Base-by-base conservation (phyloP, 306 rosid genomes). In the Lathyrus sativus region DNA sequence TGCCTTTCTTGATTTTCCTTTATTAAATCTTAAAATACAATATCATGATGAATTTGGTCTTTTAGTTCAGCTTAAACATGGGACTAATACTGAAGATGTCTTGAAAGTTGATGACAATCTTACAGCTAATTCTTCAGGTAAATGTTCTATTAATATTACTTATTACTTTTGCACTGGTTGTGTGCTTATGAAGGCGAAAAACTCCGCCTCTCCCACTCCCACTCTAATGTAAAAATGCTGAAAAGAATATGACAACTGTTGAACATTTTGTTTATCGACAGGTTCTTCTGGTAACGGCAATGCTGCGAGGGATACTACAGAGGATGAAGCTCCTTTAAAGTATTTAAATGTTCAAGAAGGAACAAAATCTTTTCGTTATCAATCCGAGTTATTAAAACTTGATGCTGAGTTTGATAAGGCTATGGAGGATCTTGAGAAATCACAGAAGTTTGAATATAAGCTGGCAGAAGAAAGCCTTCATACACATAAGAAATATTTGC, bases 21-120 rank as follows among this genome's bases (percentile, higher is more conserved):
- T 35, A 67, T 58, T 79, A 24, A 65, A 76, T 59, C 71, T 65
- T 45, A 11, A 48, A 66, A 26, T 37, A 61, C 62, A 56, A 67
- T 19, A 49, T 68, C 75, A 63, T 81, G 79, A 83, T 54, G 42
- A 39, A 63, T 84, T 62, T 77, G 57, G 37, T 80, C 10, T 48
- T 79, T 66, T 72, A 54, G 74, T 39, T 62, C 82, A 86, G 97
- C 82, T 88, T 74, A 74, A 86, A 71, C 11, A 58, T 60, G 88
- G 86, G 78, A 65, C 72, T 70, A 42, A 13, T 70, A 73, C 81
- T 73, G 87, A 79, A 75, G 86, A 84, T 74, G 68, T 79, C 41
- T 74, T 84, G 88, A 80, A 81, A 54, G 75, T 53, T 54, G 82
- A 68, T 70, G 82, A 78, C 56, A 62, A 49, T 22, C 17, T 19